phyloP scores from a whole-genome alignment of 2,329 filamentous ascomycete species.

The Amylocarpus encephaloides region DNA sequence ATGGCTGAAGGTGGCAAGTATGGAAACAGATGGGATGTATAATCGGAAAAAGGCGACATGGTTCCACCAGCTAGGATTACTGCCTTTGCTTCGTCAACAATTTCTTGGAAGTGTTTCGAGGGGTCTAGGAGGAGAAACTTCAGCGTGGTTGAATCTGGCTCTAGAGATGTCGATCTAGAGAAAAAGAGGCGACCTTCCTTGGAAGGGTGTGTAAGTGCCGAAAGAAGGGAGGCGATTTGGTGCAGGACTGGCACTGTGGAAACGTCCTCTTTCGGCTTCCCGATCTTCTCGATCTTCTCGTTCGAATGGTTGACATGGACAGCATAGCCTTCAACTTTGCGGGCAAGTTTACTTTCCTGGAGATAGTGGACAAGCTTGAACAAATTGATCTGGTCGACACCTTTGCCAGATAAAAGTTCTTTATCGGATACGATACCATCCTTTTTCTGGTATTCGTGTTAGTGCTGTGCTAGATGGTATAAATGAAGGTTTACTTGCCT shows the following conservation, averaged over 20 bases:
- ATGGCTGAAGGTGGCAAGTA: slow-evolving; percentile 58
- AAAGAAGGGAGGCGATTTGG: slow-evolving; percentile 63
- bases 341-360: slow-evolving; percentile 83
- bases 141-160: slow-evolving; percentile 49
- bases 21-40: slow-evolving; percentile 78
- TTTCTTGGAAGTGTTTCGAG: slow-evolving; percentile 81
- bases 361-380: slow-evolving; percentile 84
- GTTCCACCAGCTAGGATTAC: slow-evolving; percentile 91
- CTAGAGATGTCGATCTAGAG: slow-evolving; percentile 36
- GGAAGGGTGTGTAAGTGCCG: slow-evolving; percentile 80
- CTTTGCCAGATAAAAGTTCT: slow-evolving; percentile 71
- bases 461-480: slow-evolving; percentile 15
- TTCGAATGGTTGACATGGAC: slow-evolving; percentile 39
- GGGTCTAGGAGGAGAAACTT: slow-evolving; percentile 89
- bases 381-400: slow-evolving; percentile 91
- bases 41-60: slow-evolving; percentile 96
- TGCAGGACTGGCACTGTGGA: slow-evolving; percentile 31
- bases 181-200: slow-evolving; percentile 62
- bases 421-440: slow-evolving; percentile 67
- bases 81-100: slow-evolving; percentile 76
- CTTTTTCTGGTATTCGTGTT: slow-evolving; percentile 31
- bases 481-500: slow-evolving; percentile 33
- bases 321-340: slow-evolving; percentile 89
- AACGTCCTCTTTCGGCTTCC: slow-evolving; percentile 9
- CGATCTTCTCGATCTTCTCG: slow-evolving; percentile 10